Evolutionary conservation across 2,329 filamentous ascomycete genomes (phyloP), one percentile per base, ranked within the genome.

Genomic region (Colletotrichum orbiculare): DNA sequence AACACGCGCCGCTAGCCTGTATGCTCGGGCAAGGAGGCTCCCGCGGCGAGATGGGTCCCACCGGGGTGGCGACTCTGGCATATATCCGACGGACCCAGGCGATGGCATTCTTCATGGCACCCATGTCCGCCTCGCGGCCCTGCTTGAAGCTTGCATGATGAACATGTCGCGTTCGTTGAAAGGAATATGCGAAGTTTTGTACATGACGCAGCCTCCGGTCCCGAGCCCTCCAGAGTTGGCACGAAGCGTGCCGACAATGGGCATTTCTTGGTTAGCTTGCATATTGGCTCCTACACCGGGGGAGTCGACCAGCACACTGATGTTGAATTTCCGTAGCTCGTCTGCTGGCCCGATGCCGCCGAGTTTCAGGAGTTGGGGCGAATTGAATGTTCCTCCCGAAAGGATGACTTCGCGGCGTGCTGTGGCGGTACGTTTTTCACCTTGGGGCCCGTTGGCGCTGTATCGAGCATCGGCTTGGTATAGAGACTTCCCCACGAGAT

Each of bases 111-210:
- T 73, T 73, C 71, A 79, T 71, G 42, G 77, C 77, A 56, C 74
- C 71, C 5, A 82, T 71, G 47, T 83, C 77, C 71, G 83, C 76
- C 11, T 81, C 81, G 6, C 81, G 78, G 2, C 84, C 82, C 35
- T 81, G 72, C 11, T 76, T 78, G 79, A 81, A 88, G 71, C 84
- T 12, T 86, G 85, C 56, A 82, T 83, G 57, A 87, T 74, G 69
- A 87, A 83, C 25, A 86, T 72, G 68, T 88, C 86, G 34, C 76
- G 82, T 42, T 82, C 80, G 37, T 79, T 77, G 9, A 80, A 71
- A 1, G 73, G 75, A 2, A 79, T 75, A 0, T 57, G 60, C 10
- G 37, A 13, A 2, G 60, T 57, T 48, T 53, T 56, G 47, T 64
- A 64, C 48, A 60, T 56, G 38, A 56, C 79, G 54, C 81, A 74